Conservation (phyloP, 495 filamentous ascomycete genomes). For the Penicillium simplicissimum region DNA sequence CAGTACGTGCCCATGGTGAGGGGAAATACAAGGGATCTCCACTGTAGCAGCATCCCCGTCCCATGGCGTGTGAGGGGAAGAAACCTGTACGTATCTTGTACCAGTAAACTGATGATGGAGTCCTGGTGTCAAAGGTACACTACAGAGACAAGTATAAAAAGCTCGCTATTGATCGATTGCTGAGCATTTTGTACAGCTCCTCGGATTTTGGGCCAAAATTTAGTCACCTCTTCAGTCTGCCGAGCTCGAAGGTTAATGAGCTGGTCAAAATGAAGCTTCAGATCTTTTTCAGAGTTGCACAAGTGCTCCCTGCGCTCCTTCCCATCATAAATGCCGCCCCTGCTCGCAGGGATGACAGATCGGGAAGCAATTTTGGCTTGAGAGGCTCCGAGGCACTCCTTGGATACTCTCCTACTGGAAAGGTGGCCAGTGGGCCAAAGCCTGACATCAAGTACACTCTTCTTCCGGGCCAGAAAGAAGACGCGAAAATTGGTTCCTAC, state of each 20-base stretch:
- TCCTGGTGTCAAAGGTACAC: neutral
- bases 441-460: constrained; percentile 45
- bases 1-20: constrained; percentile 1
- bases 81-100: neutral
- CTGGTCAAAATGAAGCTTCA: constrained; percentile 17
- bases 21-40: constrained; percentile 1
- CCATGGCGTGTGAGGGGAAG: constrained; percentile 4
- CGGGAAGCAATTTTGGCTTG: constrained; percentile 29
- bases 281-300: constrained; percentile 4
- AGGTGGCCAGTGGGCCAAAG: constrained; percentile 27
- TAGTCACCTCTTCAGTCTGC: neutral
- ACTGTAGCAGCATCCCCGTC: neutral
- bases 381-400: constrained; percentile 35
- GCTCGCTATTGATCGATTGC: neutral
- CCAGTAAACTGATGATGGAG: neutral
- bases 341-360: constrained; percentile 8
- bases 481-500: constrained; percentile 57
- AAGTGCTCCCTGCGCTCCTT: constrained; percentile 8
- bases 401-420: constrained; percentile 42
- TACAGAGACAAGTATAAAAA: constrained; percentile 4
- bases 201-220: constrained; percentile 13
- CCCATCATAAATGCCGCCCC: constrained; percentile 23
- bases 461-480: constrained; percentile 56
- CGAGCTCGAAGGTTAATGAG: neutral
- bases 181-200: neutral